A percentile compares a stretch with the other conserved stretches of the same genome.
phyloP scores from a whole-genome alignment of 805 yeast genomes.

The Scheffersomyces spartinae region DNA sequence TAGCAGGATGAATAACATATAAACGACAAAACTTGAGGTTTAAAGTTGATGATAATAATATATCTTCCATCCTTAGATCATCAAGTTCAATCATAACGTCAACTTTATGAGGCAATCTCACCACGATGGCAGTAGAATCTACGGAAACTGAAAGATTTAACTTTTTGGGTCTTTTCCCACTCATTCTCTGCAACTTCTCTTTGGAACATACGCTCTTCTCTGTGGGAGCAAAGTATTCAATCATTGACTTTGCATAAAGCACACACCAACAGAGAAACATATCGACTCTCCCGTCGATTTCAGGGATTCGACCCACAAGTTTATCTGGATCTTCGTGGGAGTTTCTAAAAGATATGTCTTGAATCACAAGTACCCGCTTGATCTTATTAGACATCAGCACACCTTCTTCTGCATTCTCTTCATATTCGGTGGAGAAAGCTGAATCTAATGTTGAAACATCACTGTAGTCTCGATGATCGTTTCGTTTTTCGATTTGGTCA shows the following conservation, averaged over 20 bases:
- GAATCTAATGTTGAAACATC: conserved; percentile 25
- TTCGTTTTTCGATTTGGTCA: conserved; percentile 9
- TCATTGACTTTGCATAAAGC: conserved; percentile 23
- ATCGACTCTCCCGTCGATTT: conserved; percentile 34
- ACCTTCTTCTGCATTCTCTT: conserved; percentile 6
- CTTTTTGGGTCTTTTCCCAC: conserved; percentile 8
- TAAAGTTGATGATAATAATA: conserved; percentile 15
- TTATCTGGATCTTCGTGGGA: conserved; percentile 11
- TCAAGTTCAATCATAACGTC: conserved; percentile 37
- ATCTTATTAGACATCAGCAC: conserved; percentile 12
- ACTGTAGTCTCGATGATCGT: conserved; percentile 12
- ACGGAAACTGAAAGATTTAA: conserved; percentile 19
- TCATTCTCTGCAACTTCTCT: conserved; percentile 11
- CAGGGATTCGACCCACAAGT: conserved; percentile 25
- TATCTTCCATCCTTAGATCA: conserved; percentile 14
- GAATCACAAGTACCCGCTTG: conserved; percentile 20
- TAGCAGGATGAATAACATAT: conserved; percentile 41
- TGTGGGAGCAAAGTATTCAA: conserved; percentile 22
- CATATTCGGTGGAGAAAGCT: conserved; percentile 7
- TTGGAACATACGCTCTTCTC: conserved; percentile 15
- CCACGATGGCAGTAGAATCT: conserved; percentile 26
- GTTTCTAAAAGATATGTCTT: conserved; percentile 16
- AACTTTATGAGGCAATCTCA: conserved; percentile 34
- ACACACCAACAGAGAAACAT: conserved; percentile 32
- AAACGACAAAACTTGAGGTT: conserved; percentile 27